Conservation (phyloP, 108 stramenopile species). For the Chaetoceros muelleri region DNA sequence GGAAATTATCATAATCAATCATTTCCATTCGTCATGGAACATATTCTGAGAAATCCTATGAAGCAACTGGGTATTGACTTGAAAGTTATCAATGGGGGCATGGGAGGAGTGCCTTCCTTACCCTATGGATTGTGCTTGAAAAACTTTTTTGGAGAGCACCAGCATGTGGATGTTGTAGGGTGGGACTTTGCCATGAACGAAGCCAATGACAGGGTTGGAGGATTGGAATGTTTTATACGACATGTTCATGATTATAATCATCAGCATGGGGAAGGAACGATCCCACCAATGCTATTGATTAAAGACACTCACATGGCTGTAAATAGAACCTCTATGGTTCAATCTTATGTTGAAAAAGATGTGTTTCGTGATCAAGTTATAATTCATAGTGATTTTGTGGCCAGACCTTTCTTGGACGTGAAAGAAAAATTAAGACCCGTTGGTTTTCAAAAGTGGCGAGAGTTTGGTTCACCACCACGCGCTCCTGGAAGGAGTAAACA, state of each 20-base stretch:
- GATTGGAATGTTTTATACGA: conserved; percentile 49
- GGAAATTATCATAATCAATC: conserved; percentile 55
- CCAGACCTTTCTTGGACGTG: conserved; percentile 22
- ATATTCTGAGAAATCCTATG: conserved; percentile 23
- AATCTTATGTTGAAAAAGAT: conserved; percentile 14
- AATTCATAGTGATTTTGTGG: conserved; percentile 33
- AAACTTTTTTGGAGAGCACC: conserved; percentile 31
- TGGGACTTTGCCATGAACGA: conserved; percentile 79
- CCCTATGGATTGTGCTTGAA: conserved; percentile 63
- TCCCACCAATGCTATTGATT: conserved; percentile 47
- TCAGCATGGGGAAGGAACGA: conserved; percentile 3
- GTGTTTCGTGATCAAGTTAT: conserved; percentile 30
- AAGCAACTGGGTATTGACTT: conserved; percentile 25
- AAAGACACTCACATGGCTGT: conserved; percentile 43
- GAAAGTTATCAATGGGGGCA: conserved; percentile 49
- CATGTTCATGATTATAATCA: conserved; percentile 15
- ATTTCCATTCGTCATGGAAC: conserved; percentile 55
- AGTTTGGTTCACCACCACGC: conserved; percentile 53
- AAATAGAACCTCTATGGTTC: conserved; percentile 18
- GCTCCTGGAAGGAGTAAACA: conserved; percentile 50
- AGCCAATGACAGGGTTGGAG: conserved; percentile 25
- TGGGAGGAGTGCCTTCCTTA: conserved; percentile 59
- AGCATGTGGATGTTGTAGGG: conserved; percentile 34
- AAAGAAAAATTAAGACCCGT: conserved; percentile 26
- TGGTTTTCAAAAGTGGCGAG: conserved; percentile 51